A percentile compares a stretch with the other conserved stretches of the same genome.
These are phyloP conservation scores for Hura crepitans DNA, from an alignment of 441 rosid genomes.

Conservation along the genomic window DNA sequence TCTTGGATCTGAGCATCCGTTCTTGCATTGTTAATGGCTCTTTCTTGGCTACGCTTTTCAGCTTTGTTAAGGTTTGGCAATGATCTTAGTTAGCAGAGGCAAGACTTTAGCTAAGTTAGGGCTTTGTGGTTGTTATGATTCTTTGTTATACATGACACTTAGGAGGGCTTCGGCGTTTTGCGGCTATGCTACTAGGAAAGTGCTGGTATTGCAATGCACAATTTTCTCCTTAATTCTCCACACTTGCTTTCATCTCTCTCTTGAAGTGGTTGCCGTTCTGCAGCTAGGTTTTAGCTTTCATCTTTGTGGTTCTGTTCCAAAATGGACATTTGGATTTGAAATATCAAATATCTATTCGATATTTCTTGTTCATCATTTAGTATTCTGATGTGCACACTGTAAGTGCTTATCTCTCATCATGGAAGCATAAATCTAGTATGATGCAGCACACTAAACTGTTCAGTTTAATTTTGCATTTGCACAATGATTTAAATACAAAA, in stretches of 20 bases:
- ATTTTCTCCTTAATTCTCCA: not conserved
- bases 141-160: not conserved
- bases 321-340: not conserved
- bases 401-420: not conserved
- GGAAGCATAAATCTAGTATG: not conserved
- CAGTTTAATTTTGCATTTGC: not conserved
- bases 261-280: not conserved
- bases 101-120: constrained; percentile 6
- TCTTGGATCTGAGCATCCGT: constrained; percentile 19
- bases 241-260: not conserved
- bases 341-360: not conserved
- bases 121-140: constrained; percentile 7
- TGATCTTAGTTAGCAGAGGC: not conserved
- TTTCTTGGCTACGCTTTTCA: not conserved
- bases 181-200: not conserved
- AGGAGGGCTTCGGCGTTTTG: not conserved
- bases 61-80: not conserved
- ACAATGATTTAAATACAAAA: not conserved
- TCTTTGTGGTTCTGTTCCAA: not conserved
- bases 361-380: not conserved
- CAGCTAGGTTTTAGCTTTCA: not conserved
- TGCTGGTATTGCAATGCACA: not conserved
- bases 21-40: not conserved
- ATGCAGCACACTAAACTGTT: not conserved
- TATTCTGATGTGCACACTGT: not conserved